Conservation (phyloP, 192 early-diverging fungal species). For the Coemansia sp. region DNA sequence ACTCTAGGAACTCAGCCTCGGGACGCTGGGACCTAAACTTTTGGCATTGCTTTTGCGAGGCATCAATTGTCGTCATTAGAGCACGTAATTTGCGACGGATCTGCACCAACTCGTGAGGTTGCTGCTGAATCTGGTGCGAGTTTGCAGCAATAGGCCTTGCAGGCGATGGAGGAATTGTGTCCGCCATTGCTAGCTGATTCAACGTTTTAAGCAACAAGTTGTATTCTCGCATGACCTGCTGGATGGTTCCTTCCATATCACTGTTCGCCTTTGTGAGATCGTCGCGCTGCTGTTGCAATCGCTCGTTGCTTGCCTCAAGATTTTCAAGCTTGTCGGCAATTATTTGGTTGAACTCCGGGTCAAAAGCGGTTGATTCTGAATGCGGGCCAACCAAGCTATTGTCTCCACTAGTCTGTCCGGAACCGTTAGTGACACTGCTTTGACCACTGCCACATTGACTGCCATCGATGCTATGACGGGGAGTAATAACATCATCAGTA, state of each 20-base stretch:
- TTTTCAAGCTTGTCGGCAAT: not conserved
- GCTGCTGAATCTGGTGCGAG: not conserved
- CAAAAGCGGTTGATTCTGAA: not conserved
- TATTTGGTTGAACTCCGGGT: not conserved
- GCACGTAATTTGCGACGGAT: constrained; percentile 46
- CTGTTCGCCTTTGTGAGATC: constrained; percentile 17
- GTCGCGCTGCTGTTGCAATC: constrained; percentile 16
- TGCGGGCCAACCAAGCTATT: not conserved
- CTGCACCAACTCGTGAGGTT: constrained; percentile 41
- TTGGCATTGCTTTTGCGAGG: constrained; percentile 36
- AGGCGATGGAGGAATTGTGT: constrained; percentile 38
- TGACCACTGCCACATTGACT: not conserved
- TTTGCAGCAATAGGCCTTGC: constrained; percentile 8
- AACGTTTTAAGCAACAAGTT: constrained; percentile 29
- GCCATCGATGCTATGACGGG: not conserved
- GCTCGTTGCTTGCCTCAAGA: constrained; percentile 14
- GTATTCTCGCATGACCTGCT: constrained; percentile 42
- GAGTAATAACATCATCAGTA: constrained; percentile 7
- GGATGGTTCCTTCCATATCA: constrained; percentile 34
- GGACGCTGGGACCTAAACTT: constrained; percentile 52
- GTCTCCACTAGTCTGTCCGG: not conserved
- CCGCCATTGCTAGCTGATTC: constrained; percentile 36
- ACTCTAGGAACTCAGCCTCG: constrained; percentile 50
- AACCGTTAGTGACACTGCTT: too few relatives aligned
- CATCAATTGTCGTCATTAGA: constrained; percentile 41